These are phyloP conservation scores for Bipolaris sorokiniana DNA, from an alignment of 2,329 filamentous ascomycete genomes.

Conservation along the genomic window DNA sequence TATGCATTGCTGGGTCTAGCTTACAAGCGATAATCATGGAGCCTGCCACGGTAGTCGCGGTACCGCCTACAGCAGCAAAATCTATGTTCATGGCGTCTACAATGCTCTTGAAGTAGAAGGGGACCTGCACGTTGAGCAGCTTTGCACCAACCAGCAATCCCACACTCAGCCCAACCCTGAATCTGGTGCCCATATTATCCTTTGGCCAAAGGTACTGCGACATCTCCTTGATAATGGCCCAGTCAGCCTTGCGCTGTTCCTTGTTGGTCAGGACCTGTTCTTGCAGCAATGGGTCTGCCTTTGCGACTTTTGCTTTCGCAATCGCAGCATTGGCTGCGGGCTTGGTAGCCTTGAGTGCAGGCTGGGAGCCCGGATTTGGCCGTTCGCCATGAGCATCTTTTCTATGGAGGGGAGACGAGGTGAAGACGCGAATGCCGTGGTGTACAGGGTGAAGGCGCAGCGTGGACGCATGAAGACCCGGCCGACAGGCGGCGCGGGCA, in stretches of 20 bases:
- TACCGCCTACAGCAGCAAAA: slow-evolving; percentile 83
- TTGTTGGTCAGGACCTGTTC: slow-evolving; percentile 72
- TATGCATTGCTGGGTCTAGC: slow-evolving; percentile 34
- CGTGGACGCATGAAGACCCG: slow-evolving; percentile 29
- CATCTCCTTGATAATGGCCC: slow-evolving; percentile 99
- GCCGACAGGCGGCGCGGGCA: slow-evolving; percentile 43
- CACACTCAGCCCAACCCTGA: slow-evolving; percentile 85
- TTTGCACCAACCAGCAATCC: slow-evolving; percentile 86
- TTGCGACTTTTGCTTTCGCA: slow-evolving; percentile 30
- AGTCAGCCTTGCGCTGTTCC: slow-evolving; percentile 94
- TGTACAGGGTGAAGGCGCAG: slow-evolving; percentile 28
- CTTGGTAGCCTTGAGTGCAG: slow-evolving; percentile 30
- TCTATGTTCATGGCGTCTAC: slow-evolving; percentile 98
- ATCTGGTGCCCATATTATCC: slow-evolving; percentile 79
- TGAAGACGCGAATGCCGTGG: slow-evolving; percentile 50
- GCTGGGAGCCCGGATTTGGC: slow-evolving; percentile 35
- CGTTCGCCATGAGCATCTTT: slow-evolving; percentile 51
- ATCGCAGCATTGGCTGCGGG: slow-evolving; percentile 21
- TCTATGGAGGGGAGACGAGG: slow-evolving; percentile 52
- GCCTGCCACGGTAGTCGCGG: slow-evolving; percentile 85
- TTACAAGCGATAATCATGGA: slow-evolving; percentile 88
- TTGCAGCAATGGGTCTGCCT: slow-evolving; percentile 58
- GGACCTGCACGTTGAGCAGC: slow-evolving; percentile 92
- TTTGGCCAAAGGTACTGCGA: slow-evolving; percentile 95
- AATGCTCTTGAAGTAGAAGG: slow-evolving; percentile 98